Conservation (phyloP, 2,329 filamentous ascomycete genomes). For the Hymenoscyphus repandus region DNA sequence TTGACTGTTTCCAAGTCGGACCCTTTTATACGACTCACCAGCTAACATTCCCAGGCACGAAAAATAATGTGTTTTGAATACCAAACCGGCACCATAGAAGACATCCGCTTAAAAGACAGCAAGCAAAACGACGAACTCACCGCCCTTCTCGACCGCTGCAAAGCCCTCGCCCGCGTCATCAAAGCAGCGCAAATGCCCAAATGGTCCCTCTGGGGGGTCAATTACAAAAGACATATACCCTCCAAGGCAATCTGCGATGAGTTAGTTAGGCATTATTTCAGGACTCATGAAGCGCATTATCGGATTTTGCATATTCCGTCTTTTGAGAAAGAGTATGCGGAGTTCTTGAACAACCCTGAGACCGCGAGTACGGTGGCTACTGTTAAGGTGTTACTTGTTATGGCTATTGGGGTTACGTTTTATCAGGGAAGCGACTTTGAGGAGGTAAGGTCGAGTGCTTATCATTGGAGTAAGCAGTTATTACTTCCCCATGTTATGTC, state of each 20-base stretch:
- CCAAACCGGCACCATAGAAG: background rate
- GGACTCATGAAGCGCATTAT: slow-evolving; percentile 38
- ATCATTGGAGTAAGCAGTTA: slow-evolving; percentile 13
- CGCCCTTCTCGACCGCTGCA: slow-evolving; percentile 16
- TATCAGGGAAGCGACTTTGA: slow-evolving; percentile 13
- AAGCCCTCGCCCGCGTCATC: slow-evolving; percentile 15
- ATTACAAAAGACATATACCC: slow-evolving; percentile 18
- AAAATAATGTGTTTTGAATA: slow-evolving; percentile 7
- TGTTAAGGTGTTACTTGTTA: slow-evolving; percentile 22
- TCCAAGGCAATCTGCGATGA: slow-evolving; percentile 30
- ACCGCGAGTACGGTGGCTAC: slow-evolving; percentile 10
- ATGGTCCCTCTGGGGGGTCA: slow-evolving; percentile 10
- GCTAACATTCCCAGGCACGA: slow-evolving; percentile 4
- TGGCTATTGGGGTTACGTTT: slow-evolving; percentile 22
- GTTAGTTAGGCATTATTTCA: slow-evolving; percentile 37
- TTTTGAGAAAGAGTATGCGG: slow-evolving; percentile 39
- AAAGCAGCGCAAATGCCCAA: slow-evolving; percentile 15
- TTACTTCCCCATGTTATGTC: too few relatives aligned
- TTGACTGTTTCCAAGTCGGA: too few relatives aligned
- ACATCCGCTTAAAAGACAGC: slow-evolving; percentile 1
- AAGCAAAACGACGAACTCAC: slow-evolving; percentile 2
- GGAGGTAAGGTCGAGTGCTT: slow-evolving; percentile 3
- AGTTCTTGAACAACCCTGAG: slow-evolving; percentile 35
- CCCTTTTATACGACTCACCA: background rate
- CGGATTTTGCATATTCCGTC: slow-evolving; percentile 42